Evolutionary conservation across 257 asterid species (phyloP).

Genomic region (Paulownia fortunei): DNA sequence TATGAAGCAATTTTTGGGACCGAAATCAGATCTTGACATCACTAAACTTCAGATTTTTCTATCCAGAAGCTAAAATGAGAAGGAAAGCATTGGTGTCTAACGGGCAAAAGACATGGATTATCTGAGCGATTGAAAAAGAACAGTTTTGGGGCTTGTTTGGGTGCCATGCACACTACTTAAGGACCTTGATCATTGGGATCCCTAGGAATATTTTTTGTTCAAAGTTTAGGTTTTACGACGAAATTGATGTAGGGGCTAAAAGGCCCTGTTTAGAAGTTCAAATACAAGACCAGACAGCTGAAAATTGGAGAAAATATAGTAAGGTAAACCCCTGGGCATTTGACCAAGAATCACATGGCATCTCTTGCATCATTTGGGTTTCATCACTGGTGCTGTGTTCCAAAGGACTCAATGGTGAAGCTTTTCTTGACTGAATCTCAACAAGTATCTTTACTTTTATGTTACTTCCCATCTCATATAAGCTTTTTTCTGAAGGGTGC

Average conservation of each 20-base stretch:
- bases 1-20: background rate
- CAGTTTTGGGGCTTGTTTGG: background rate
- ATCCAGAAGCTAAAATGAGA: background rate
- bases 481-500: background rate
- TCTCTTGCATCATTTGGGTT: background rate
- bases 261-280: background rate
- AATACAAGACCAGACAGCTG: background rate
- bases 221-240: background rate
- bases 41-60: background rate
- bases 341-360: slow-evolving; percentile 8
- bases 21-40: background rate
- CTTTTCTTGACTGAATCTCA: background rate
- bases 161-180: background rate
- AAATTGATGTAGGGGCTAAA: slow-evolving; percentile 18
- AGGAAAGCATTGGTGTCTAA: slow-evolving; percentile 1
- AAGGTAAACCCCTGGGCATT: background rate
- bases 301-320: slow-evolving; percentile 5
- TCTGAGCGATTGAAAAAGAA: background rate
- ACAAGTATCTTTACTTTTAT: background rate
- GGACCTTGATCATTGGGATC: slow-evolving; percentile 2
- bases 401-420: background rate
- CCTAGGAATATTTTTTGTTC: background rate
- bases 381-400: background rate
- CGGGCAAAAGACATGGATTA: slow-evolving; percentile 7
- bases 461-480: background rate